phyloP scores from a whole-genome alignment of 2,329 filamentous ascomycete genomes.

The Lomentospora prolificans region DNA sequence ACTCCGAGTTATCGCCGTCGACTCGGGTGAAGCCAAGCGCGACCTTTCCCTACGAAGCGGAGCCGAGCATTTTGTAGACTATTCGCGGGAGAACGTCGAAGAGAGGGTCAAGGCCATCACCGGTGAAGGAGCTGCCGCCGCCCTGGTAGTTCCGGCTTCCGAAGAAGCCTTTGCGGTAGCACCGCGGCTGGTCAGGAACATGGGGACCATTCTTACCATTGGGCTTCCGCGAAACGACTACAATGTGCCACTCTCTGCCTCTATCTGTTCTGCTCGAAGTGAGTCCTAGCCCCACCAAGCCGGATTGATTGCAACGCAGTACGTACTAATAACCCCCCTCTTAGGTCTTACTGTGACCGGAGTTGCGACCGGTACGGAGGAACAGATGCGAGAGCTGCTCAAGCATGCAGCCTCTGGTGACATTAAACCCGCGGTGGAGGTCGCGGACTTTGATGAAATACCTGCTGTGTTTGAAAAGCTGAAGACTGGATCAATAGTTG shows the following conservation, averaged over 20 bases:
- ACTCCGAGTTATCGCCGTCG: conserved; percentile 19
- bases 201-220: conserved; percentile 17
- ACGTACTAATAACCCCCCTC: no score
- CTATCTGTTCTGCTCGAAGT: conserved; percentile 15
- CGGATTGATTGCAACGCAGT: no score
- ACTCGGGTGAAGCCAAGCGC: conserved; percentile 16
- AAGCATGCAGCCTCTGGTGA: conserved; percentile 8
- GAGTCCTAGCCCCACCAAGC: not conserved
- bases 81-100: conserved; percentile 13
- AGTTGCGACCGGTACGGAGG: conserved; percentile 11
- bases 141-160: conserved; percentile 18
- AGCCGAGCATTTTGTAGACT: conserved; percentile 20
- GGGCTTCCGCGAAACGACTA: conserved; percentile 19
- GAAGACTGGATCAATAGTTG: not conserved
- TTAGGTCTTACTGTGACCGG: conserved; percentile 11
- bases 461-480: conserved; percentile 6
- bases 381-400: conserved; percentile 12
- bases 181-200: conserved; percentile 16
- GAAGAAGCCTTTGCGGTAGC: conserved; percentile 17
- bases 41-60: conserved; percentile 15
- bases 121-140: conserved; percentile 17
- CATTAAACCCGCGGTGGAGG: conserved; percentile 8
- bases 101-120: conserved; percentile 16
- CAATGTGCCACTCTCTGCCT: conserved; percentile 16
- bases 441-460: conserved; percentile 2